Evolutionary conservation across 1,284 basidiomycete species (phyloP).

Genomic region (Meira nashicola): DNA sequence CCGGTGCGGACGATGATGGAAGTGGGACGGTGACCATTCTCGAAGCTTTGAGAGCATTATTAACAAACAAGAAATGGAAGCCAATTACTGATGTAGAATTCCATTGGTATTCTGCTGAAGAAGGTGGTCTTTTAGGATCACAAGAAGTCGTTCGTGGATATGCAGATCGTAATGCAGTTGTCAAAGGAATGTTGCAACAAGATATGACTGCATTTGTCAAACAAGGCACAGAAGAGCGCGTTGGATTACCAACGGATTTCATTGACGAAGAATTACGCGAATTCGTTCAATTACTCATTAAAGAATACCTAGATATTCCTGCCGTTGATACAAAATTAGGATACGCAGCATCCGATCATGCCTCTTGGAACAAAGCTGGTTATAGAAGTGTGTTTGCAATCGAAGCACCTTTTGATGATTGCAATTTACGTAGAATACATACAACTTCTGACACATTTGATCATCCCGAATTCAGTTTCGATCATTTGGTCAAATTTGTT

Average conservation of each 20-base stretch:
- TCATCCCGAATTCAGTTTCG: conserved; percentile 39
- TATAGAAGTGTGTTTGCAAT: conserved; percentile 53
- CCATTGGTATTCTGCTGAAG: conserved; percentile 93
- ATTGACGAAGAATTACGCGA: conserved; percentile 67
- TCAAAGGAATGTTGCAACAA: conserved; percentile 69
- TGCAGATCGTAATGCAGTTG: conserved; percentile 62
- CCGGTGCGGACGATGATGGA: conserved; percentile 70
- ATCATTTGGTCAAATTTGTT: conserved; percentile 45
- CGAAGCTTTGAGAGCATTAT: conserved; percentile 77
- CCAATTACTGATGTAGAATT: conserved; percentile 77
- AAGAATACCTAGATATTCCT: conserved; percentile 60
- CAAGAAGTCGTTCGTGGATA: conserved; percentile 83
- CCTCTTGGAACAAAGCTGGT: conserved; percentile 52
- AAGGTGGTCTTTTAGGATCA: conserved; percentile 86
- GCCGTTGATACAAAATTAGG: conserved; percentile 66
- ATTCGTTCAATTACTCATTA: conserved; percentile 68
- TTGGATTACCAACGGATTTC: conserved; percentile 86
- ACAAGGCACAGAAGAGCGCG: conserved; percentile 74
- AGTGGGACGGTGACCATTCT: conserved; percentile 88
- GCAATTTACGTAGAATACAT: conserved; percentile 38
- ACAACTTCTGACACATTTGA: conserved; percentile 30
- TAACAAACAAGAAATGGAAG: conserved; percentile 66
- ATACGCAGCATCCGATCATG: conserved; percentile 82
- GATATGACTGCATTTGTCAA: conserved; percentile 76
- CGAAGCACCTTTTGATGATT: conserved; percentile 41